Base-by-base conservation (phyloP, 306 rosid genomes). In the Vicia villosa region DNA sequence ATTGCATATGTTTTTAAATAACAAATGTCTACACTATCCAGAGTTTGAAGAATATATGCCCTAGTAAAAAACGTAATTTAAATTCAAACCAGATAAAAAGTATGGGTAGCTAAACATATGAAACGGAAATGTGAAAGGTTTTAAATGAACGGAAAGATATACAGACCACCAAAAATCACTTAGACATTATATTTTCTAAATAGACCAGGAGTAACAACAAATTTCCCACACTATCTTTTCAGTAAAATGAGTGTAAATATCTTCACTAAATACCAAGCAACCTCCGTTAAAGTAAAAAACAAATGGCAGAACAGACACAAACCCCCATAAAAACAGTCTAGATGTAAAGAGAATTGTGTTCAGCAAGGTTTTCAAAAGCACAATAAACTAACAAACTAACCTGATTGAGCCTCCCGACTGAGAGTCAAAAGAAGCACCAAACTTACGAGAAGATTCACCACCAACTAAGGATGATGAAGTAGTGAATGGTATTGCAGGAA, bases 391-490 rank as follows among this genome's bases (percentile, higher is more conserved):
- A 36, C 36, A 73, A 10, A 77, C 83, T 73, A 45, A 92, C 98
- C 90, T 87, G 90, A 57, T 62, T 24, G 82, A 80, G 80, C 50
- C 79, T 80, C 73, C 92, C 6, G 74, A 72, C 62, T 74, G 80
- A 40, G 84, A 21, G 51, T 69, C 74, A 26, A 76, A 82, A 79
- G 73, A 45, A 70, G 77, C 72, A 47, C 73, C 83, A 34, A 72
- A 62, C 51, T 69, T 79, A 69, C 46, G 11, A 58, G 61, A 49
- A 47, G 84, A 73, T 70, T 75, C 87, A 28, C 52, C 59, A 45
- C 58, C 66, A 41, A 69, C 74, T 19, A 76, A 49, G 42, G 87
- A 62, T 13, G 87, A 62, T 13, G 81, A 42, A 16, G 78, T 47
- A 30, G 84, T 54, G 52, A 76, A 83, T 37, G 76, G 55, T 72